These are phyloP conservation scores for Neotropicomus parvogracilis DNA, from an alignment of 1,284 basidiomycete genomes.

Conservation along the genomic window DNA sequence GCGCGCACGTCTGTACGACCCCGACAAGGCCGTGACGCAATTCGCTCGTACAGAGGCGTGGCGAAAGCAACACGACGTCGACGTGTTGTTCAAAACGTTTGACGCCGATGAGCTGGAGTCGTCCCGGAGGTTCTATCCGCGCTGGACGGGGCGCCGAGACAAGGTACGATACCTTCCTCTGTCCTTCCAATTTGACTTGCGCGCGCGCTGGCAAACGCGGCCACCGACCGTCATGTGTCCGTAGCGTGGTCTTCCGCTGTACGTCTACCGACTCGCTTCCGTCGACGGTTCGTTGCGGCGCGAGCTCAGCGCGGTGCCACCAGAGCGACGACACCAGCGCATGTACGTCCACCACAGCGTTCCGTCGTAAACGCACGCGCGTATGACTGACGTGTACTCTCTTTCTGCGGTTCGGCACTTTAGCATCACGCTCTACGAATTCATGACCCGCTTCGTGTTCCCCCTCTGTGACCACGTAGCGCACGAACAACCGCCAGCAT, in stretches of 20 bases:
- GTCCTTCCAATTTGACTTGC: neutral
- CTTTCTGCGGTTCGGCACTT: neutral
- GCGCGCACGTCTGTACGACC: slow-evolving; percentile 64
- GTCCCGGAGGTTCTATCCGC: slow-evolving; percentile 64
- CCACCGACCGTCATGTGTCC: neutral
- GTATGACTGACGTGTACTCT: no score
- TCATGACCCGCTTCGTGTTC: slow-evolving; percentile 60
- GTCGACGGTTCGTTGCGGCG: slow-evolving; percentile 50
- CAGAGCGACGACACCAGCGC: slow-evolving; percentile 59
- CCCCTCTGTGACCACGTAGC: slow-evolving; percentile 65
- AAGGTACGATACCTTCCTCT: slow-evolving; percentile 44
- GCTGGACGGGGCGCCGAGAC: slow-evolving; percentile 75
- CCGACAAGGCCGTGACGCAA: slow-evolving; percentile 62
- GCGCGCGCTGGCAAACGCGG: neutral
- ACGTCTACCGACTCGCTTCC: slow-evolving; percentile 65
- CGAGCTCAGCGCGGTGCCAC: slow-evolving; percentile 53
- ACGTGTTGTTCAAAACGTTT: slow-evolving; percentile 58
- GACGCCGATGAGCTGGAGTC: slow-evolving; percentile 56
- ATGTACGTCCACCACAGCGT: no score
- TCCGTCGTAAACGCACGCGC: neutral
- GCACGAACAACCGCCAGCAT: slow-evolving; percentile 34
- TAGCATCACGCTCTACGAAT: slow-evolving; percentile 60
- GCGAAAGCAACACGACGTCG: slow-evolving; percentile 58
- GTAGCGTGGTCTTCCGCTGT: slow-evolving; percentile 66
- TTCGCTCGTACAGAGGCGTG: slow-evolving; percentile 63